These are phyloP conservation scores for Tricholoma terreum DNA, from an alignment of 768 basidiomycete species.

Conservation along the genomic window DNA sequence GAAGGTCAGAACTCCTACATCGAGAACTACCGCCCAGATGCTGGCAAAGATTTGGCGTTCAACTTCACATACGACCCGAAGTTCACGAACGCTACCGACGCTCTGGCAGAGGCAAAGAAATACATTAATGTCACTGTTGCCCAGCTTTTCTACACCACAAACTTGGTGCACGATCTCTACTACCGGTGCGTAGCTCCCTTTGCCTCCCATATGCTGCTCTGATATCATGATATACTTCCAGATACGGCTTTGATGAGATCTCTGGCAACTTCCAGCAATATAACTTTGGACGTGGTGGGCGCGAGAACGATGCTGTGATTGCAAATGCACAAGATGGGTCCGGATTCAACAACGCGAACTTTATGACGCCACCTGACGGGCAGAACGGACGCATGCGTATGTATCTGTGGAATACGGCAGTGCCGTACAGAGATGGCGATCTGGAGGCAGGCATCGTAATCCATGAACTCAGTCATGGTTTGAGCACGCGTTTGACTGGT, in stretches of 20 bases:
- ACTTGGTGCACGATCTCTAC: constrained; percentile 79
- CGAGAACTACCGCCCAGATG: constrained; percentile 79
- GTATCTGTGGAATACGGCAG: constrained; percentile 93
- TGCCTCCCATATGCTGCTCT: neutral
- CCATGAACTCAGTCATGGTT: constrained; percentile 84
- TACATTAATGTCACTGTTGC: constrained; percentile 87
- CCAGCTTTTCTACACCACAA: constrained; percentile 86
- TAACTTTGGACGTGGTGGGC: constrained; percentile 91
- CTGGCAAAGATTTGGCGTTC: constrained; percentile 52
- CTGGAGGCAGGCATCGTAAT: constrained; percentile 97
- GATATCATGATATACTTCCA: constrained; percentile 23
- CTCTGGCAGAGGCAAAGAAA: constrained; percentile 66
- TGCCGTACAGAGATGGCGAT: constrained; percentile 92
- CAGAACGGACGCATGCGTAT: constrained; percentile 91
- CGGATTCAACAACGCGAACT: constrained; percentile 92
- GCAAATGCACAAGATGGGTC: constrained; percentile 95
- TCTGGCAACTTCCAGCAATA: constrained; percentile 97
- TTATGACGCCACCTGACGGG: constrained; percentile 82
- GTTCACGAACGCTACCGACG: constrained; percentile 49
- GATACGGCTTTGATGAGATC: constrained; percentile 89
- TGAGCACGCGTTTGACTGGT: constrained; percentile 92
- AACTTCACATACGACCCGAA: constrained; percentile 75
- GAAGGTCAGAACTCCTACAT: constrained; percentile 65
- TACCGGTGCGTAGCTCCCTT: constrained; percentile 47
- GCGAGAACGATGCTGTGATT: constrained; percentile 86